Evolutionary conservation across 1,284 basidiomycete species (phyloP), one percentile per base, ranked within the genome.

Genomic region (Cutaneotrichosporon cavernicola): DNA sequence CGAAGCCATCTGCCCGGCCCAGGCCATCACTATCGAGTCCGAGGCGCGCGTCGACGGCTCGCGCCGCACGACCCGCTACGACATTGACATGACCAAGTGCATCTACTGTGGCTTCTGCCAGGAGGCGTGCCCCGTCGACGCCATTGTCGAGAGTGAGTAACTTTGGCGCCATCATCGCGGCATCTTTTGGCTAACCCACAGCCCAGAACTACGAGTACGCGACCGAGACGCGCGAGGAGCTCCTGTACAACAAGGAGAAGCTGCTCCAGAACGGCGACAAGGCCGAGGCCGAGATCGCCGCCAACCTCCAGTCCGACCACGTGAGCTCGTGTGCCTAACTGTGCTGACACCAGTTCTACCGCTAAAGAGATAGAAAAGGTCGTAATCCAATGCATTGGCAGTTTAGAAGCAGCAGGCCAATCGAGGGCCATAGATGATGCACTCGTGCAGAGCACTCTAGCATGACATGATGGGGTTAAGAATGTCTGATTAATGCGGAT

Each of bases 91-190:
- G 86, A 86, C 85, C 68, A 86, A 86, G 85, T 97, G 95, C 82
- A 97, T 98, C 77, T 97, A 97, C 84, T 97, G 94, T 81, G 92
- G 93, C 65, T 95, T 95, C 85, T 95, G 93, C 82, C 94, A 97
- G 82, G 97, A 99, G 84, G 97, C 97, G 38, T 99, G 97, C 82
- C 97, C 97, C 14, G 97, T 99, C 65, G 97, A 99, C 81, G 97
- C 97, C 63, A 99, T 99, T 74, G 97, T 99, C 66, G 97, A 99
- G 85, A 97, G 93, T 95, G 79, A 74, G 91, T 85, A 46, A 18
- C 7, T 3, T 1, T 40, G 36, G 38, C n/a, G 22, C 14, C 56
- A 57, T 31, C 8, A 31, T 18, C 31, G 21, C 31, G 30, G 50
- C 21, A 66, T 11, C 56, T 53, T 43, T 7, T 5, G 22, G 55